A percentile compares a stretch with the other conserved stretches of the same genome.
Evolutionary conservation across 306 rosid species (phyloP).

Genomic region (Pyrus pyrifolia): DNA sequence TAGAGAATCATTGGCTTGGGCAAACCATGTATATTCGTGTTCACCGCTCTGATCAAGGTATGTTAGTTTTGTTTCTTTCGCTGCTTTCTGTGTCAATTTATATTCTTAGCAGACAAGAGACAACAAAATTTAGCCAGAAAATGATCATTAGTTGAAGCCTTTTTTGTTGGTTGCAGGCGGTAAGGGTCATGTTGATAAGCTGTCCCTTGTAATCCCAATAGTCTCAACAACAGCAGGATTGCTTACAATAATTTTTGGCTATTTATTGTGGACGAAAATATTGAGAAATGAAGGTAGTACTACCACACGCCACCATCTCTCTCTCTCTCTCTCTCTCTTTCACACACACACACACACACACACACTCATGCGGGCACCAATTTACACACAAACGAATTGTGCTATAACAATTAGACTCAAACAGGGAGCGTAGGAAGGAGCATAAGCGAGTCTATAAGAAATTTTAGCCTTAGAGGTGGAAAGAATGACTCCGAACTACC

Average conservation of each 20-base stretch:
- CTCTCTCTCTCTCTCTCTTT: too few relatives aligned
- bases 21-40: not conserved
- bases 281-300: not conserved
- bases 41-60: not conserved
- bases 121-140: not conserved
- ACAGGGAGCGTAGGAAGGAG: not conserved
- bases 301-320: not conserved
- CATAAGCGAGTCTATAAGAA: slow-evolving; percentile 5
- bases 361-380: too few relatives aligned
- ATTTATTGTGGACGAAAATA: not conserved
- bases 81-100: not conserved
- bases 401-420: not conserved
- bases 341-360: too few relatives aligned
- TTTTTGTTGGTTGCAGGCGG: not conserved
- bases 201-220: not conserved
- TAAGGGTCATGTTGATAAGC: not conserved
- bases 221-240: not conserved
- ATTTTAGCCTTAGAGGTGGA: slow-evolving; percentile 10
- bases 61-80: not conserved
- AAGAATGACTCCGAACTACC: slow-evolving; percentile 33
- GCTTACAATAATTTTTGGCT: not conserved
- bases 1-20: not conserved
- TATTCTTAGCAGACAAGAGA: not conserved
- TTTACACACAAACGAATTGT: not conserved
- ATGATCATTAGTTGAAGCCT: not conserved